These are phyloP conservation scores for Daedaleopsis nitida DNA, from an alignment of 768 basidiomycete species.

Conservation along the genomic window DNA sequence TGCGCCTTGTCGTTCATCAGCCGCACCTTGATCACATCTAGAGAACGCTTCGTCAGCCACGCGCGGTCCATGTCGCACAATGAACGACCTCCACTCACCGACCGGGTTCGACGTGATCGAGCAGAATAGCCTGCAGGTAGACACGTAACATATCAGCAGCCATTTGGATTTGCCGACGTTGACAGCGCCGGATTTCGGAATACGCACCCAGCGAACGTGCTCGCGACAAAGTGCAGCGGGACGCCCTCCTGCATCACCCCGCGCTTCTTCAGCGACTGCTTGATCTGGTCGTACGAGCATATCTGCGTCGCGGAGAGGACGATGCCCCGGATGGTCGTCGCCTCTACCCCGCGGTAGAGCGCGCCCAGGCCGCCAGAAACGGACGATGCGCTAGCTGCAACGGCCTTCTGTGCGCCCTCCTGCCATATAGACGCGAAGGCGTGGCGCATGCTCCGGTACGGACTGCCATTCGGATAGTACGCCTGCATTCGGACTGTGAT, in stretches of 20 bases:
- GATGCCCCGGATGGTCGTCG: slow-evolving; percentile 37
- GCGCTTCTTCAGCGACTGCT: slow-evolving; percentile 34
- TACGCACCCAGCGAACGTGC: slow-evolving; percentile 36
- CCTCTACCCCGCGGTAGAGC: slow-evolving; percentile 36
- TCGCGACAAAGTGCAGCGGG: slow-evolving; percentile 34
- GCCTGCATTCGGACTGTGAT: slow-evolving; percentile 40
- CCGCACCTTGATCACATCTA: slow-evolving; percentile 40
- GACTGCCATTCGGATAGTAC: slow-evolving; percentile 35
- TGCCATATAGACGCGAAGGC: slow-evolving; percentile 34
- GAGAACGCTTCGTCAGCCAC: background rate
- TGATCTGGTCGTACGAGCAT: slow-evolving; percentile 39
- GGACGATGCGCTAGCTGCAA: slow-evolving; percentile 9
- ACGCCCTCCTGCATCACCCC: slow-evolving; percentile 38
- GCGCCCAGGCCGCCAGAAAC: slow-evolving; percentile 28
- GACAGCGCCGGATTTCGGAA: no score
- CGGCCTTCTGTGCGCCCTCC: slow-evolving; percentile 26
- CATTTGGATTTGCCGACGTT: background rate
- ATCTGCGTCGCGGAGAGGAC: slow-evolving; percentile 38
- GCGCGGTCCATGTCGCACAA: background rate
- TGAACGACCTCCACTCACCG: slow-evolving; percentile 20
- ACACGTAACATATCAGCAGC: background rate
- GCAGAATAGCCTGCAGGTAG: slow-evolving; percentile 31
- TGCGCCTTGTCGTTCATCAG: slow-evolving; percentile 40
- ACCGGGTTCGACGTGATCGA: slow-evolving; percentile 40
- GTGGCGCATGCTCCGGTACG: slow-evolving; percentile 34